Base-by-base conservation (phyloP, 2,329 filamentous ascomycete species). In the Verticillium longisporum region DNA sequence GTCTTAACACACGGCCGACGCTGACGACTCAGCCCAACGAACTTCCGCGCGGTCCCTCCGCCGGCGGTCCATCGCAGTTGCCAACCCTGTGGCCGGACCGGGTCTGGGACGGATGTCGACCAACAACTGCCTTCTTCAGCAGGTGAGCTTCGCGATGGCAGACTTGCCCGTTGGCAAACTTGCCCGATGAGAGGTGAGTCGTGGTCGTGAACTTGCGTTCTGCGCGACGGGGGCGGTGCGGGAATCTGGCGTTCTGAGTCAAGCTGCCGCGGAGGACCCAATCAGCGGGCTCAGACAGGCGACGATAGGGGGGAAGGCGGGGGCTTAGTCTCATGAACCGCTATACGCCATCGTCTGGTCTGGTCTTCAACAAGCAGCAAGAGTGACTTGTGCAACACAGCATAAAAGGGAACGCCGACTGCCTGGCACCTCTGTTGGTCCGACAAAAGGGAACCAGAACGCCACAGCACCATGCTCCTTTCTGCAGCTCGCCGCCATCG, bases 241-340 rank as follows among this genome's bases (percentile, higher is more conserved):
- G 63, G 59, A 63, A 60, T 45, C 63, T 15, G n/a, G 21, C 59
- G 5, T 56, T 61, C 57, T 60, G 61, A 57, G 41, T 59, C 59
- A 64, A 60, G 62, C 61, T 41, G 56, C 55, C 33, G 18, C 32
- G 21, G n/a, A 3, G n/a, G 32, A 31, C 21, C 64, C 64, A 65
- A 64, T 65, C 64, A 65, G 37, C 56, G 60, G 4, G 18, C 53
- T 64, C 56, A 65, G 58, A 64, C 64, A 64, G 61, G 50, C 64
- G 64, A 64, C 62, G 41, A 64, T 13, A 41, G 18, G 18, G 18
- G 18, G 18, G 18, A 21, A 21, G 18, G 18, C 18, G 36, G 55
- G 56, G 50, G 37, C 56, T 45, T 45, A 60, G 64, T 64, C 64
- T 65, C 64, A 65, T 61, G 59, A 65, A 65, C 64, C 64, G 64